These are phyloP conservation scores for Suillus discolor DNA, from an alignment of 768 basidiomycete genomes.

Conservation along the genomic window DNA sequence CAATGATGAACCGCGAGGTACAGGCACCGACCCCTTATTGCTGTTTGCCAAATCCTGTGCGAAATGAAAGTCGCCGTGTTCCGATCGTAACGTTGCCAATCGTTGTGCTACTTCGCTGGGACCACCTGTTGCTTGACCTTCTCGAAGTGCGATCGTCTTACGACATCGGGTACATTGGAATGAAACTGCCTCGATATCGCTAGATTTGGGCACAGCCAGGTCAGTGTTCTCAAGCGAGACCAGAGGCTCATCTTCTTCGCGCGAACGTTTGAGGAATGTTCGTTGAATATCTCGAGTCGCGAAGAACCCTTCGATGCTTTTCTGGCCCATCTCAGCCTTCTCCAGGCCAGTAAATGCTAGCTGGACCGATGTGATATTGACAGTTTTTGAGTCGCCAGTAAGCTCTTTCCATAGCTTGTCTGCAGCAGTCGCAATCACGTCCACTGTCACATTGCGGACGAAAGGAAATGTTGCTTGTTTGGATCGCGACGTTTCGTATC, in stretches of 20 bases:
- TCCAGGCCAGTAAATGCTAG: slow-evolving; percentile 83
- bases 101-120: slow-evolving; percentile 33
- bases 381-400: slow-evolving; percentile 52
- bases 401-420: slow-evolving; percentile 88
- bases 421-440: slow-evolving; percentile 73
- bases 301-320: slow-evolving; percentile 88
- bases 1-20: slow-evolving; percentile 15
- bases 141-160: slow-evolving; percentile 43
- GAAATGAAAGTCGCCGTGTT: slow-evolving; percentile 91
- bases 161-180: slow-evolving; percentile 65
- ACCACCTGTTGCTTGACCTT: slow-evolving; percentile 17
- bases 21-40: slow-evolving; percentile 17
- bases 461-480: slow-evolving; percentile 91
- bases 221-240: slow-evolving; percentile 1
- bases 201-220: not conserved
- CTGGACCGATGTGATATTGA: slow-evolving; percentile 74
- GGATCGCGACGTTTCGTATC: slow-evolving; percentile 66
- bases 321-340: slow-evolving; percentile 74
- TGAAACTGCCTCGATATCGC: slow-evolving; percentile 27
- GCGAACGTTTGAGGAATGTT: slow-evolving; percentile 39
- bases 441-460: slow-evolving; percentile 69
- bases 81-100: slow-evolving; percentile 51
- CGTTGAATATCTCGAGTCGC: slow-evolving; percentile 32
- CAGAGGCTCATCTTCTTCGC: slow-evolving; percentile 31
- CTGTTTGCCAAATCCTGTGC: slow-evolving; percentile 73